These are phyloP conservation scores for Xylaria palmicola DNA, from an alignment of 495 filamentous ascomycete species.

Conservation along the genomic window DNA sequence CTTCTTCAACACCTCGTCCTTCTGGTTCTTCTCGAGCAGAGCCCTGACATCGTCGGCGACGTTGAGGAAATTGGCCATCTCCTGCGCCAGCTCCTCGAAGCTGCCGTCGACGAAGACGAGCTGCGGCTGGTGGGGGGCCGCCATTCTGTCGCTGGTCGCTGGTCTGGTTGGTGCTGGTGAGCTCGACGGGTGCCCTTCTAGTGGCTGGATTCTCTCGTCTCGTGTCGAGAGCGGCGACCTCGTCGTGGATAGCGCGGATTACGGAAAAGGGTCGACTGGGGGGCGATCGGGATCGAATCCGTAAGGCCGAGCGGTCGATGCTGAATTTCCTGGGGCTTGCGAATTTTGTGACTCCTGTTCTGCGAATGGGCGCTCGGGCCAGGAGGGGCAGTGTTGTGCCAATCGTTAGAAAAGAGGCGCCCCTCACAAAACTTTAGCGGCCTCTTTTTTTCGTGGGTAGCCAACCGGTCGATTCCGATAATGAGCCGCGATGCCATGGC, in stretches of 20 bases:
- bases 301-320: constrained; percentile 12
- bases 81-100: constrained; percentile 84
- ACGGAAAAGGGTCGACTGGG: constrained; percentile 1
- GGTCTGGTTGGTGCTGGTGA: background rate
- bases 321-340: constrained; percentile 9
- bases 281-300: constrained; percentile 18
- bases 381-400: constrained; percentile 14
- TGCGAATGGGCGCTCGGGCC: constrained; percentile 4
- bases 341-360: constrained; percentile 19
- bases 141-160: constrained; percentile 14
- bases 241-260: background rate
- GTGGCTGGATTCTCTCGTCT: constrained; percentile 1
- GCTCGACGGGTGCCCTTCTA: background rate
- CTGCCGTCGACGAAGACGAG: constrained; percentile 83
- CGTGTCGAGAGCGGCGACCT: background rate
- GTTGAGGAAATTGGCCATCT: constrained; percentile 82
- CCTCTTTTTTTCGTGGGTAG: constrained; percentile 17
- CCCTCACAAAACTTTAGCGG: constrained; percentile 9
- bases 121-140: constrained; percentile 34
- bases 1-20: constrained; percentile 85
- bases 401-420: background rate
- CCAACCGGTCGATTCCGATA: constrained; percentile 9
- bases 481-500: constrained; percentile 9
- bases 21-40: constrained; percentile 67
- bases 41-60: constrained; percentile 68